Evolutionary conservation across 306 rosid genomes (phyloP).

Genomic region (Datisca glomerata): DNA sequence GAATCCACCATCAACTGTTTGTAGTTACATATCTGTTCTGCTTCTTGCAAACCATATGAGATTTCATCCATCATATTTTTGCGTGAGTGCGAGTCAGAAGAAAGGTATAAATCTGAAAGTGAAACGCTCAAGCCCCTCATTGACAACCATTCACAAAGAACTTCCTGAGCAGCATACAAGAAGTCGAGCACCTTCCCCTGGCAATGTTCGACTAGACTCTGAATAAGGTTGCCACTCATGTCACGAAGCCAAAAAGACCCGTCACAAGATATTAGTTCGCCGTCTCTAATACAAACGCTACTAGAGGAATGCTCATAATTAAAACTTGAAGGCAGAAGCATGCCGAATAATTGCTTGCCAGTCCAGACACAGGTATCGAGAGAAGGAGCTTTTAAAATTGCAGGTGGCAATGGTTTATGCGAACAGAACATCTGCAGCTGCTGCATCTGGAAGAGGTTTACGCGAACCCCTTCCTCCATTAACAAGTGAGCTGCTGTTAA

Average conservation of each 20-base stretch:
- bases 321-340: conserved; percentile 63
- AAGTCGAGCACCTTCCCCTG: conserved; percentile 38
- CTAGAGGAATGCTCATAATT: conserved; percentile 37
- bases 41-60: conserved; percentile 58
- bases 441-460: conserved; percentile 59
- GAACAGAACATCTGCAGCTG: conserved; percentile 63
- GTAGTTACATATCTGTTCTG: conserved; percentile 46
- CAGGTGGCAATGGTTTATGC: conserved; percentile 28
- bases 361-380: conserved; percentile 43
- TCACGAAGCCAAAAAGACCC: conserved; percentile 76
- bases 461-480: conserved; percentile 40
- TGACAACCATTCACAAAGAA: conserved; percentile 85
- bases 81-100: conserved; percentile 39
- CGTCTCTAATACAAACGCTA: conserved; percentile 34
- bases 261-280: conserved; percentile 70
- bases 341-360: conserved; percentile 76
- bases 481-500: conserved; percentile 75
- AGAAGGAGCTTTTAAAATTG: conserved; percentile 49
- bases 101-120: conserved; percentile 61
- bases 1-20: conserved; percentile 56
- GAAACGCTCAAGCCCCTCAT: conserved; percentile 87
- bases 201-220: conserved; percentile 39
- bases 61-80: conserved; percentile 80
- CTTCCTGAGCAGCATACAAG: conserved; percentile 54
- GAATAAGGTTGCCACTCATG: conserved; percentile 42